phyloP scores from a whole-genome alignment of 371 early-diverging fungal genomes.

The Dichotomocladium elegans region DNA sequence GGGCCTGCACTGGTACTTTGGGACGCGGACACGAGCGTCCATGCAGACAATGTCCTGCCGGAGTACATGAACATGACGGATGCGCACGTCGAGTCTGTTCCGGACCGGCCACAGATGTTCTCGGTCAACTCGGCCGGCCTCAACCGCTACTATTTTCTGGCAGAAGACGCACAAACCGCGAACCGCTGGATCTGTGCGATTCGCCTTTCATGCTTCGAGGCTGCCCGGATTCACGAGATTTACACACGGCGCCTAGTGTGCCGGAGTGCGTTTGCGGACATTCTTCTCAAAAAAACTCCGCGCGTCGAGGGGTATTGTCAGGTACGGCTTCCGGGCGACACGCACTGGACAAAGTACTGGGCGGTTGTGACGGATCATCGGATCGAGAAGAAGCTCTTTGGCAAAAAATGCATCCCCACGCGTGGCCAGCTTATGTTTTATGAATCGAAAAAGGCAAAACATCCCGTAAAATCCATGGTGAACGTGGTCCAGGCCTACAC shows the following conservation, averaged over 20 bases:
- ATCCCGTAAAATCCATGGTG: slow-evolving; percentile 51
- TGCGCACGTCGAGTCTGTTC: slow-evolving; percentile 40
- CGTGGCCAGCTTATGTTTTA: slow-evolving; percentile 57
- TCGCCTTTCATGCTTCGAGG: slow-evolving; percentile 77
- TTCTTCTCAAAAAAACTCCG: slow-evolving; percentile 6
- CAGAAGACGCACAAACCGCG: slow-evolving; percentile 23
- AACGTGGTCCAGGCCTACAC: slow-evolving; percentile 68
- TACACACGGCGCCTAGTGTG: slow-evolving; percentile 65
- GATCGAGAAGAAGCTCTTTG: slow-evolving; percentile 51
- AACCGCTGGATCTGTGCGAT: slow-evolving; percentile 65
- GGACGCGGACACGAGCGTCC: slow-evolving; percentile 27
- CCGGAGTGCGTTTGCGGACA: slow-evolving; percentile 3
- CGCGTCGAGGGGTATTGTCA: slow-evolving; percentile 51
- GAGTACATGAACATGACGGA: slow-evolving; percentile 74
- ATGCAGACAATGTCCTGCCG: slow-evolving; percentile 26
- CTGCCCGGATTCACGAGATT: slow-evolving; percentile 67
- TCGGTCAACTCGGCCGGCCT: slow-evolving; percentile 61
- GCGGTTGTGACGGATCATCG: slow-evolving; percentile 52
- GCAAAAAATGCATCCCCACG: slow-evolving; percentile 46
- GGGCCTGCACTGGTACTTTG: slow-evolving; percentile 65
- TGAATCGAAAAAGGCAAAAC: slow-evolving; percentile 54
- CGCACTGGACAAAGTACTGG: slow-evolving; percentile 64
- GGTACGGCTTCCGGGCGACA: slow-evolving; percentile 57
- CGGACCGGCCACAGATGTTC: slow-evolving; percentile 34
- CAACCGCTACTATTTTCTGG: slow-evolving; percentile 46